Conservation (phyloP, 176 grass and related monocot species). For the Leersia perrieri region DNA sequence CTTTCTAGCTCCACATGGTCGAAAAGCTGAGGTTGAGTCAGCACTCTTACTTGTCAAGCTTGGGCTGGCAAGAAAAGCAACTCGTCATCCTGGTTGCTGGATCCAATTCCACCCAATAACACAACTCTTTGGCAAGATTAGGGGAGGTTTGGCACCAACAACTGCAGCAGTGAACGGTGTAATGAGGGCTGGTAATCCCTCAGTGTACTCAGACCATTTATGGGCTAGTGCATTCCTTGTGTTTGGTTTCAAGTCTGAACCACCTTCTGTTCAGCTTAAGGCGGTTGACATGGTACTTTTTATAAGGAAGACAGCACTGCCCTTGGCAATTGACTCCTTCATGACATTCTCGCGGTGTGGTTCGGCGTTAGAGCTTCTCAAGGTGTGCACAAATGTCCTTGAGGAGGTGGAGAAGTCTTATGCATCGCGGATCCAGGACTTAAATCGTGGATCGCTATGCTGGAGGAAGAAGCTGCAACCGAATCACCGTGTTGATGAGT, state of each 20-base stretch:
- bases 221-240: slow-evolving; percentile 96
- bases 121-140: slow-evolving; percentile 73
- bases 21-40: slow-evolving; percentile 87
- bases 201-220: slow-evolving; percentile 72
- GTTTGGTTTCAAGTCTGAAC: slow-evolving; percentile 94
- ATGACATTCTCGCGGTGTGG: slow-evolving; percentile 88
- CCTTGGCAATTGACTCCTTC: slow-evolving; percentile 82
- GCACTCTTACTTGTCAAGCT: slow-evolving; percentile 87
- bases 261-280: slow-evolving; percentile 74
- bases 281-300: slow-evolving; percentile 80
- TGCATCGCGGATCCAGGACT: slow-evolving; percentile 74
- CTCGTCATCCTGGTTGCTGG: slow-evolving; percentile 83
- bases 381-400: slow-evolving; percentile 93
- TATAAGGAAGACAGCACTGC: slow-evolving; percentile 86
- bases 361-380: slow-evolving; percentile 86
- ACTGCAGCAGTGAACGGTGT: slow-evolving; percentile 67
- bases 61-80: slow-evolving; percentile 75
- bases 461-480: slow-evolving; percentile 87
- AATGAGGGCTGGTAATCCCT: slow-evolving; percentile 67
- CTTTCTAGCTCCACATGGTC: slow-evolving; percentile 63
- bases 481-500: slow-evolving; percentile 71
- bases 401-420: slow-evolving; percentile 96
- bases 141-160: slow-evolving; percentile 64
- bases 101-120: slow-evolving; percentile 90
- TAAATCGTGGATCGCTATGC: slow-evolving; percentile 61